Evolutionary conservation across 768 basidiomycete genomes (phyloP), one percentile per base, ranked within the genome.

Genomic region (Crassisporium funariophilum): DNA sequence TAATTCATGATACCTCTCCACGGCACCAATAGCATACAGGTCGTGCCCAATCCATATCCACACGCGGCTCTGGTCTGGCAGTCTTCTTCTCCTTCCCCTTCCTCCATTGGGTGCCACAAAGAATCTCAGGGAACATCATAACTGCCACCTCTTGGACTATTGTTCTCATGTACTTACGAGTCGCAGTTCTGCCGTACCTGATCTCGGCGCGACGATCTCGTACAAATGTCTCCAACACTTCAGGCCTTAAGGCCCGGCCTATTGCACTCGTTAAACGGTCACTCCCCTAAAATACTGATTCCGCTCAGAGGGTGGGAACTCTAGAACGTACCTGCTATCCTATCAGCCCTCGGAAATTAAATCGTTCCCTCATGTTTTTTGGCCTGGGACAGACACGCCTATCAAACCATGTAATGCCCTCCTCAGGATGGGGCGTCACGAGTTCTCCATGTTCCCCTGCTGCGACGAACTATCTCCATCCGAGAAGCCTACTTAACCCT

Each of bases 321-420:
- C n/a, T n/a, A n/a, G n/a, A n/a, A n/a, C 10, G 9, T 8, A 36
- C 10, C 35, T 35, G 17, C 42, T 31, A 31, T 45, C 35, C 39
- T 46, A 49, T 46, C 55, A 51, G 38, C 37, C 64, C 60, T 65
- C 67, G 67, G 67, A 68, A 59, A 68, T 68, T 58, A 68, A 64
- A 10, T 31, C 2, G 8, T 31, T 49, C 50, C 51, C 59, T 60
- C 62, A 58, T 65, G 62, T 61, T 56, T 31, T 31, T 15, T 45
- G 33, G 35, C 53, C 52, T 50, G 33, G 19, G 25, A 49, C 37
- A 40, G 39, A 41, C 17, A 36, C 35, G 34, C 36, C 27, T 43
- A 47, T 44, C 44, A 37, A 35, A 44, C 35, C 9, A 21, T 35
- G 9, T 4, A 20, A 31, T 34, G 12, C 4, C 35, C 41, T 40